Evolutionary conservation across 768 basidiomycete genomes (phyloP).

Genomic region (Suillus variegatus): DNA sequence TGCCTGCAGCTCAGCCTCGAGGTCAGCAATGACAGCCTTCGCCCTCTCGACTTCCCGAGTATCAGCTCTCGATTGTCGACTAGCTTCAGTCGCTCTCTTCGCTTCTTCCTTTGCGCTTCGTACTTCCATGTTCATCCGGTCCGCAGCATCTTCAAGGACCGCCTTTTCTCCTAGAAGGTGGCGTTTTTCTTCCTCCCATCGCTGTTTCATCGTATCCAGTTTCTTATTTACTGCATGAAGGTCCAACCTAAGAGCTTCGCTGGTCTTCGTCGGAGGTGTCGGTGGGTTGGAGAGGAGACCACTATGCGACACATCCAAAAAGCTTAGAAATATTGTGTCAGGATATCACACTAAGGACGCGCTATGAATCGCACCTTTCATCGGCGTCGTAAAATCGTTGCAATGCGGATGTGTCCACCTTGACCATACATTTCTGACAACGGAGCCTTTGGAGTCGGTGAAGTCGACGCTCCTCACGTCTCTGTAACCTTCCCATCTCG

Average conservation of each 20-base stretch:
- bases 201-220: conserved; percentile 60
- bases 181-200: conserved; percentile 70
- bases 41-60: conserved; percentile 75
- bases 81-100: conserved; percentile 51
- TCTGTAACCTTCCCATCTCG: conserved; percentile 62
- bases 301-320: conserved; percentile 50
- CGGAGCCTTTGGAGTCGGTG: conserved; percentile 60
- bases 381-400: conserved; percentile 47
- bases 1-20: conserved; percentile 69
- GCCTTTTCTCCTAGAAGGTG: conserved; percentile 70
- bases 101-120: conserved; percentile 59
- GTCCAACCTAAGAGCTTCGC: conserved; percentile 61
- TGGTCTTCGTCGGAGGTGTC: conserved; percentile 67
- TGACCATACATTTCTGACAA: conserved; percentile 70
- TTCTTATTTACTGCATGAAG: conserved; percentile 63
- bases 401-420: conserved; percentile 52
- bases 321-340: conserved; percentile 37
- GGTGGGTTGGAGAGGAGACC: conserved; percentile 58
- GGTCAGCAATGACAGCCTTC: conserved; percentile 60
- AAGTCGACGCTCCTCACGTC: conserved; percentile 69
- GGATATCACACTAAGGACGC: not conserved
- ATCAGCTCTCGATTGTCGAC: conserved; percentile 48
- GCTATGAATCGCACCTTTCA: conserved; percentile 52
- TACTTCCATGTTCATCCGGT: conserved; percentile 63
- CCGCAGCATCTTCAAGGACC: conserved; percentile 69